phyloP scores from a whole-genome alignment of 768 basidiomycete species.

The Boletus edulis region DNA sequence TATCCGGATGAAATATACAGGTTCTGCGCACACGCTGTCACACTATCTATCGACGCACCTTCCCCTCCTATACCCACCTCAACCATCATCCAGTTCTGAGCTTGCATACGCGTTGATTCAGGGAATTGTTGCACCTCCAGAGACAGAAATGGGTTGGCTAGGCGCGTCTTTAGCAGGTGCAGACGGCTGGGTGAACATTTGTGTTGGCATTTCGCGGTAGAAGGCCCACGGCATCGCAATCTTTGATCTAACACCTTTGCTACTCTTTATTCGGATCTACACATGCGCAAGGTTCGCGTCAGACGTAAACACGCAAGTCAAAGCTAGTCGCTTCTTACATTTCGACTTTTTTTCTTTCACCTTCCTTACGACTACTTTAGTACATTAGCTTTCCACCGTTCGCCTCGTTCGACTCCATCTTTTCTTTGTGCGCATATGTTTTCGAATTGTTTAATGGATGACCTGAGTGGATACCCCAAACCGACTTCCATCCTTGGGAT shows the following conservation, averaged over 20 bases:
- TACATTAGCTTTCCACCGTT: constrained; percentile 3
- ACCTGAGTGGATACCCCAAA: constrained; percentile 5
- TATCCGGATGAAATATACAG: constrained; percentile 37
- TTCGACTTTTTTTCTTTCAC: not conserved
- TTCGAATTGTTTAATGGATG: constrained; percentile 15
- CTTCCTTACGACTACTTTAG: not conserved
- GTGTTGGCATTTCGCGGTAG: constrained; percentile 57
- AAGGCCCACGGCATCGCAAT: not conserved
- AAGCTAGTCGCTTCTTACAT: not conserved
- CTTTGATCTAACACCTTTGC: no score
- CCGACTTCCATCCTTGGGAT: not conserved
- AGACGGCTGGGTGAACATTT: constrained; percentile 94
- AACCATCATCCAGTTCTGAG: constrained; percentile 40
- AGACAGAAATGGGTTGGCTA: constrained; percentile 94
- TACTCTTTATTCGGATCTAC: not conserved
- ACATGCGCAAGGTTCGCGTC: not conserved
- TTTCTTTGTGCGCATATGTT: constrained; percentile 9
- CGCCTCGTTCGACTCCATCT: not conserved
- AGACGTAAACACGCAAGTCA: not conserved
- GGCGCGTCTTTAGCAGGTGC: constrained; percentile 88
- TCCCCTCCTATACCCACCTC: constrained; percentile 73
- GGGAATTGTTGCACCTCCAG: constrained; percentile 77
- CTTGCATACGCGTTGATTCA: constrained; percentile 82
- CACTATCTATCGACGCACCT: constrained; percentile 69
- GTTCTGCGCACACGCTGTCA: constrained; percentile 68